Base-by-base conservation (phyloP, 192 early-diverging fungal genomes). In the Geranomyces variabilis region DNA sequence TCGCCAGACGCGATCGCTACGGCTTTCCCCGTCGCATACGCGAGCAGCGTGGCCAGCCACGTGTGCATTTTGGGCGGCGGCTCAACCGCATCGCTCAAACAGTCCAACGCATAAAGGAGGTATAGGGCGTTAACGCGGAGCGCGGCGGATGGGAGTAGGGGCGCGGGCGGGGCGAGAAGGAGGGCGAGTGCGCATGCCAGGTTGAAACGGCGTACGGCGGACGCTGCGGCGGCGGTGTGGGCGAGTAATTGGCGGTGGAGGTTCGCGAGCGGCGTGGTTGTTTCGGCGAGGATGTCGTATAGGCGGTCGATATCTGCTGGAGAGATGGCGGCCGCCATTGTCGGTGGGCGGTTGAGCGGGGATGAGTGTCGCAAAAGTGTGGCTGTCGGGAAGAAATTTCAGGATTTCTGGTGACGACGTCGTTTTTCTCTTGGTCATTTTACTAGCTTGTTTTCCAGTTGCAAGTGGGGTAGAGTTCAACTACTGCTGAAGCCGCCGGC, bases 81-180 rank as follows among this genome's bases (percentile, higher is more conserved):
- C 49, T 44, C 66, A 28, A 22, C 28, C 1, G 55, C 22, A 9
- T 19, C 58, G 58, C 29, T 19, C 6, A 33, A 19, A 17, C 31
- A 28, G 59, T 67, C 68, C 8, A 75, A 30, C 34, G 14, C 65
- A 24, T 60, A 26, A 29, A 75, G 73, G 30, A 63, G 30, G 49
- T 62, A 75, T 21, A 75, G 57, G 13, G 73, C 65, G 19, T 36
- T 29, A 12, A 75, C 21, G 30, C 73, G 73, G 1, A 70, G 63
- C 19, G 24, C 19, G 53, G 61, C 41, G 13, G 59, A 17, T n/a
- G 72, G 72, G 4, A 74, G 51, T 5, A 74, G 44, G 17, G 36
- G 15, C 21, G 31, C 15, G 15, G 47, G 29, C n/a, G 67, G 64
- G 14, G 53, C 19, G 21, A 74, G 63, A 17, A 74, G 49, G 22